A percentile compares a stretch with the other conserved stretches of the same genome.
Evolutionary conservation across 495 filamentous ascomycete species (phyloP).

Genomic region (Penicillium ochrochloron): DNA sequence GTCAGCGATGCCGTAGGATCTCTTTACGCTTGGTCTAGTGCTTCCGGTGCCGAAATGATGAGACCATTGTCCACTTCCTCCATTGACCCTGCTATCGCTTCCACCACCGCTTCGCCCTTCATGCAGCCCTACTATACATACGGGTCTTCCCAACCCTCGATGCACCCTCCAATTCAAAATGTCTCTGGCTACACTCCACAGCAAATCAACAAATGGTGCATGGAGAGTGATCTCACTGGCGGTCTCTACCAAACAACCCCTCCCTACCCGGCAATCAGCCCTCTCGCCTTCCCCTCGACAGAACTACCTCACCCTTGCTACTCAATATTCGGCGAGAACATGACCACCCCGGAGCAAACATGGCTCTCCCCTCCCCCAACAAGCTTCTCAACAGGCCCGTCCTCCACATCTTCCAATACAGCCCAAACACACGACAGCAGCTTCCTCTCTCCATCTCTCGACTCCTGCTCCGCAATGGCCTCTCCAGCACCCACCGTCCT

Average conservation of each 20-base stretch:
- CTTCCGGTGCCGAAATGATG: slow-evolving; percentile 26
- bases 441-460: slow-evolving; percentile 28
- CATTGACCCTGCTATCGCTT: slow-evolving; percentile 10
- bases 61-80: slow-evolving; percentile 15
- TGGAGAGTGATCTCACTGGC: slow-evolving; percentile 23
- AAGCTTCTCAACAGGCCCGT: slow-evolving; percentile 9
- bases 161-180: not conserved
- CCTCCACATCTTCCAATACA: slow-evolving; percentile 8
- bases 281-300: slow-evolving; percentile 17
- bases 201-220: slow-evolving; percentile 32
- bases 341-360: slow-evolving; percentile 17
- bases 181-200: slow-evolving; percentile 26
- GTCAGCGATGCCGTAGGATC: slow-evolving; percentile 28
- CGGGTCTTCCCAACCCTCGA: slow-evolving; percentile 2
- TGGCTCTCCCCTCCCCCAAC: slow-evolving; percentile 21
- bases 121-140: slow-evolving; percentile 27
- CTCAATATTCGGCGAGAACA: slow-evolving; percentile 13
- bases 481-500: slow-evolving; percentile 27
- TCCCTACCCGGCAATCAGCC: slow-evolving; percentile 16
- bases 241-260: slow-evolving; percentile 19
- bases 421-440: slow-evolving; percentile 11
- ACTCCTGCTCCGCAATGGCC: slow-evolving; percentile 21
- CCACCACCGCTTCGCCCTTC: slow-evolving; percentile 23
- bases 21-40: slow-evolving; percentile 31
- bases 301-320: slow-evolving; percentile 21